phyloP scores from a whole-genome alignment of 2,329 filamentous ascomycete species.

The Pseudopyricularia cyperi region DNA sequence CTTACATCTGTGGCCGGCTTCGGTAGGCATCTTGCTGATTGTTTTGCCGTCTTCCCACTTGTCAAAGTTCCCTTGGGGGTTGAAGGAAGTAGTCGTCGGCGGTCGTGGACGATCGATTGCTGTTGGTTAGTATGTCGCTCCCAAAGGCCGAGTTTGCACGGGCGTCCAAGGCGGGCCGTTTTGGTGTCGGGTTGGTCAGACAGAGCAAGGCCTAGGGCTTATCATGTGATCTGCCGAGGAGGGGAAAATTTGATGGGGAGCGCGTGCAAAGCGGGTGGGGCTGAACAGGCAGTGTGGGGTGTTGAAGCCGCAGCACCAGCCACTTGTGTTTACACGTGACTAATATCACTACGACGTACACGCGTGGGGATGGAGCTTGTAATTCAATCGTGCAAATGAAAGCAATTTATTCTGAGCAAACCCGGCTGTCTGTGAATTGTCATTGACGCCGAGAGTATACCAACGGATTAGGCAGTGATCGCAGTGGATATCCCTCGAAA shows the following conservation, averaged over 20 bases:
- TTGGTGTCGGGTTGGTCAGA: background rate
- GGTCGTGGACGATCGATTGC: slow-evolving; percentile 3
- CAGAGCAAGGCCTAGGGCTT: background rate
- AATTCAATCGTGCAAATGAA: background rate
- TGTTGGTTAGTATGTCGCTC: slow-evolving; percentile 2
- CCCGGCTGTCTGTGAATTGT: too few relatives aligned
- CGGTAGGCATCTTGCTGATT: slow-evolving; percentile 66
- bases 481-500: too few relatives aligned
- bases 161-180: background rate
- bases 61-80: slow-evolving; percentile 3
- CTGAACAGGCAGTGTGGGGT: background rate
- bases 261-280: background rate
- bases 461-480: too few relatives aligned
- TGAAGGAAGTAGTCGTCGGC: slow-evolving; percentile 2
- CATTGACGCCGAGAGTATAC: too few relatives aligned
- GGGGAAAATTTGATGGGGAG: background rate
- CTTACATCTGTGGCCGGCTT: slow-evolving; percentile 82
- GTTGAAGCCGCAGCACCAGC: background rate
- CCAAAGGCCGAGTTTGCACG: background rate
- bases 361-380: background rate
- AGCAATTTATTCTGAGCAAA: too few relatives aligned
- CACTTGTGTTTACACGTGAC: background rate
- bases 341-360: background rate
- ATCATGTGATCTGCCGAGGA: background rate
- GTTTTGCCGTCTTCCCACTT: slow-evolving; percentile 4